A percentile compares a stretch with the other conserved stretches of the same genome.
These are phyloP conservation scores for Hypoxylon crocopeplum DNA, from an alignment of 495 filamentous ascomycete species.

Conservation along the genomic window DNA sequence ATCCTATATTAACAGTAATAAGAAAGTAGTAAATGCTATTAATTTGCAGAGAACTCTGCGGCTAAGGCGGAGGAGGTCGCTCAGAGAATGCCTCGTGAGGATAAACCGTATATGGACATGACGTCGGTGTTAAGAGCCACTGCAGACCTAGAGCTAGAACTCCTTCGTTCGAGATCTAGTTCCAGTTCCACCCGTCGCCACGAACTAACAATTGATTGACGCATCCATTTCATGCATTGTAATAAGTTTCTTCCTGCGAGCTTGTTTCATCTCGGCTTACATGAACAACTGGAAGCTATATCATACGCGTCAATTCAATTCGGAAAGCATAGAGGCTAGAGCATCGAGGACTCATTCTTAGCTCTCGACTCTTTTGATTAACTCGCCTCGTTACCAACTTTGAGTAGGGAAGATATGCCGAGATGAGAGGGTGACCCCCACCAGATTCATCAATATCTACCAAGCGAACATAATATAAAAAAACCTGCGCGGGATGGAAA, in stretches of 20 bases:
- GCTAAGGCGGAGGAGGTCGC: conserved; percentile 23
- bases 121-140: conserved; percentile 22
- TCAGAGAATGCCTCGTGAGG: conserved; percentile 7
- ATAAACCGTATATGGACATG: conserved; percentile 23
- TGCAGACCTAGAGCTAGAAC: too few species aligned
- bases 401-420: conserved; percentile 17
- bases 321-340: conserved; percentile 1
- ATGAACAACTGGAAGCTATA: conserved; percentile 9
- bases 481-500: conserved; percentile 18
- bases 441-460: conserved; percentile 23
- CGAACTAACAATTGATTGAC: conserved; percentile 18
- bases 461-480: conserved; percentile 15
- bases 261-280: conserved; percentile 37
- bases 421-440: conserved; percentile 37
- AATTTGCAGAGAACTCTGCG: conserved; percentile 13
- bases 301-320: conserved; percentile 15
- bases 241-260: conserved; percentile 8
- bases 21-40: conserved; percentile 17
- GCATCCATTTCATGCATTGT: conserved; percentile 20
- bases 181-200: conserved; percentile 12
- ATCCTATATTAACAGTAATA: conserved; percentile 28
- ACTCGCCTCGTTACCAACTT: conserved; percentile 26
- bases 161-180: conserved; percentile 1
- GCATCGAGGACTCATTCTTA: conserved; percentile 7
- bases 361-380: conserved; percentile 10